Base-by-base conservation (phyloP, 768 basidiomycete genomes). In the Boletales sp. region DNA sequence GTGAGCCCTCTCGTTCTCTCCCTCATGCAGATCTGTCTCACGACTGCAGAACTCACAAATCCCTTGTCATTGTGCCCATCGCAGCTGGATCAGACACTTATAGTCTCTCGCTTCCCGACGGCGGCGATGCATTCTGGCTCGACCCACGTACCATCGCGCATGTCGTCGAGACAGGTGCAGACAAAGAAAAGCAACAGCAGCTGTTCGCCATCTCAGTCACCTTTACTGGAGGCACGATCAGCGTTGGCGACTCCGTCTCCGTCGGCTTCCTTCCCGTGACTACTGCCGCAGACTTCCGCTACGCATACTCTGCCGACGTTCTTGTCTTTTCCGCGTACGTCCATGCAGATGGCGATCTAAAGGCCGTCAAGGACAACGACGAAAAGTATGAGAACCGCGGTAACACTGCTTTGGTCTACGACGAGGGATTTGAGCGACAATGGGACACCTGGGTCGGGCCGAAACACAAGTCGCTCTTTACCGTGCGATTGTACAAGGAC, bases 261-360 rank as follows among this genome's bases (percentile, higher is more conserved):
- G 72, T 88, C 40, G 87, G 83, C 42, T 78, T 74, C 34, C 79
- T 90, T 63, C 88, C 88, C 9, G 82, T 84, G 39, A 78, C 80
- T 48, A 77, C 80, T 30, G 80, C 81, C 1, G 69, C 78, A 40
- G 89, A 90, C 71, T 92, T 91, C 72, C 80, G 78, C 46, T 87
- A 81, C 63, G 77, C 77, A 28, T 56, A 72, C 25, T 61, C 69
- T n/a, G 71, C 78, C 5, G 80, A 81, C 14, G 59, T 77, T 41
- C 78, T 99, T 34, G 83, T 91, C 7, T 97, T 99, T 73, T 88
- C 91, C 0, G 90, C 89, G 32, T 75, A 81, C 47, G 91, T 95
- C 5, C 86, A 89, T 62, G 69, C 79, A 2, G 88, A 94, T 52
- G 86, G 84, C 2, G 78, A 86, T 53, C 70, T 96, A 41, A 80